A percentile compares a stretch with the other conserved stretches of the same genome.
Evolutionary conservation across 805 yeast species (phyloP).

Genomic region (Zygoascus tannicola): DNA sequence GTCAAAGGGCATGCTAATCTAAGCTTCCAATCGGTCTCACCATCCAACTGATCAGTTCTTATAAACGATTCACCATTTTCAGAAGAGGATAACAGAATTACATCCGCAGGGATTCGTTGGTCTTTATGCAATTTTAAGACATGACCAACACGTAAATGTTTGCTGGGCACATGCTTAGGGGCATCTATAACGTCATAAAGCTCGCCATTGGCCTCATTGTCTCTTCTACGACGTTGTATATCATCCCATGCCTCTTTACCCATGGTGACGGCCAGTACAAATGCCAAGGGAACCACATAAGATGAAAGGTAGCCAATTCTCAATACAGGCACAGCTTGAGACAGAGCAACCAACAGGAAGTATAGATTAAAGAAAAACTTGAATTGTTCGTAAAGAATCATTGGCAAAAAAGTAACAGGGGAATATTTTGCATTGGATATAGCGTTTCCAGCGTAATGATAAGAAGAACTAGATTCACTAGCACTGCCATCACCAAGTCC

Average conservation of each 20-base stretch:
- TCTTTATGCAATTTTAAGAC: slow-evolving; percentile 70
- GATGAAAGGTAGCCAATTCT: slow-evolving; percentile 91
- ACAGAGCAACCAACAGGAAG: slow-evolving; percentile 84
- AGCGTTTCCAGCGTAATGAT: slow-evolving; percentile 52
- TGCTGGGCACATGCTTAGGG: slow-evolving; percentile 37
- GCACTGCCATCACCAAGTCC: no score
- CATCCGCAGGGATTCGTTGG: slow-evolving; percentile 87
- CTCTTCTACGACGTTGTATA: slow-evolving; percentile 80
- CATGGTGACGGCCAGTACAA: slow-evolving; percentile 89
- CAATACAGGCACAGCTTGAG: slow-evolving; percentile 82
- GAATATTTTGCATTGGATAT: slow-evolving; percentile 92
- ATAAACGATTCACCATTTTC: slow-evolving; percentile 76
- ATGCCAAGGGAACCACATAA: slow-evolving; percentile 87
- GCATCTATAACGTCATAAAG: slow-evolving; percentile 53
- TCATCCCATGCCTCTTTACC: slow-evolving; percentile 93
- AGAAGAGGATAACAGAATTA: slow-evolving; percentile 73
- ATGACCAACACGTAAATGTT: slow-evolving; percentile 76
- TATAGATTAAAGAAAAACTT: slow-evolving; percentile 92
- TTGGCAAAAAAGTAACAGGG: slow-evolving; percentile 78
- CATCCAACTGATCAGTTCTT: slow-evolving; percentile 95
- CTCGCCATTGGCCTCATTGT: slow-evolving; percentile 80
- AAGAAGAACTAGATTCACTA: slow-evolving; percentile 10
- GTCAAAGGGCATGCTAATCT: slow-evolving; percentile 69
- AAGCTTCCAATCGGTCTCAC: slow-evolving; percentile 98
- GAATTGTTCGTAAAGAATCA: slow-evolving; percentile 89